A percentile compares a stretch with the other conserved stretches of the same genome.
Conservation (phyloP, 129 eudicot species). For the Heracleum sosnowskyi region DNA sequence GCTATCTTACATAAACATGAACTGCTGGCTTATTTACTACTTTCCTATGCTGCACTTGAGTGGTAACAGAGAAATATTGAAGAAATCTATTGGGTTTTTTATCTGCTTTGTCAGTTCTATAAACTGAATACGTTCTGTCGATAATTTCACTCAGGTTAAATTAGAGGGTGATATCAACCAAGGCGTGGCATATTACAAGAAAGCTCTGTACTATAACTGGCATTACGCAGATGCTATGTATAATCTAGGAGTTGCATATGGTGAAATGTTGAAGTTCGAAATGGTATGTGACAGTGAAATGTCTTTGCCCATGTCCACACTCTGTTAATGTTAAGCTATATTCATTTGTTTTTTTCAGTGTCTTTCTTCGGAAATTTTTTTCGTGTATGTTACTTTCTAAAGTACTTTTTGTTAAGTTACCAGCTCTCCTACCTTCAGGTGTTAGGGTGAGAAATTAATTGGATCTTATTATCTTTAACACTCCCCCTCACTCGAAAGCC, state of each 20-base stretch:
- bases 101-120: not conserved
- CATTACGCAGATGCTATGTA: slow-evolving; percentile 99
- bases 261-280: slow-evolving; percentile 96
- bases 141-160: slow-evolving; percentile 62
- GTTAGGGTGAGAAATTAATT: not conserved
- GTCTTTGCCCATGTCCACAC: not conserved
- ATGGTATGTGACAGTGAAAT: slow-evolving; percentile 49
- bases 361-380: not conserved
- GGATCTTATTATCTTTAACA: not conserved
- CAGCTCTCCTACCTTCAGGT: not conserved
- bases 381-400: not conserved
- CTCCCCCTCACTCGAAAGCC: not conserved
- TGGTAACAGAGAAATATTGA: not conserved
- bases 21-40: not conserved
- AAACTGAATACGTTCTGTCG: slow-evolving; percentile 5
- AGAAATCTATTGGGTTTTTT: slow-evolving; percentile 22
- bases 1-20: not conserved
- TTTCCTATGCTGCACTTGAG: not conserved
- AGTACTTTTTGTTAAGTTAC: not conserved
- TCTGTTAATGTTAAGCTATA: not conserved
- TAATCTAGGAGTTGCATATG: slow-evolving; percentile 97
- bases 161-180: slow-evolving; percentile 91
- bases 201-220: slow-evolving; percentile 90
- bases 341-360: not conserved
- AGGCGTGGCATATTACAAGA: slow-evolving; percentile 89